phyloP scores from a whole-genome alignment of 495 filamentous ascomycete genomes.

The Penicillium cosmopolitanum region DNA sequence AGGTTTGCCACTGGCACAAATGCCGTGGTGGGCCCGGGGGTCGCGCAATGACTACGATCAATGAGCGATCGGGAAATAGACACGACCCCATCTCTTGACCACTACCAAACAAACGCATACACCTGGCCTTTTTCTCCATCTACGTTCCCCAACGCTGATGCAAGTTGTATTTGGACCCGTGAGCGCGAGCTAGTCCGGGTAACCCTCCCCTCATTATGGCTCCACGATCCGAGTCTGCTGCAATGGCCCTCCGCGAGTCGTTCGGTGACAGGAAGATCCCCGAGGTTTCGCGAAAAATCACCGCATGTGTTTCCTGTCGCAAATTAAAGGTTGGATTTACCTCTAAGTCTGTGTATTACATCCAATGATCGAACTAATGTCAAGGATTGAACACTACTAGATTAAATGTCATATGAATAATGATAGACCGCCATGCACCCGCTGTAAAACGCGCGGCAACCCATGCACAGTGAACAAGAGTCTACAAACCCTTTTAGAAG shows the following conservation, averaged over 20 bases:
- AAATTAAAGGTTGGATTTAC: slow-evolving; percentile 13
- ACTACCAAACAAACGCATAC: background rate
- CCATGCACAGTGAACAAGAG: slow-evolving; percentile 18
- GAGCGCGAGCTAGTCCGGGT: no score
- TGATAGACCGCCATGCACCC: slow-evolving; percentile 10
- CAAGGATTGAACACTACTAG: background rate
- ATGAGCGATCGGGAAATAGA: background rate
- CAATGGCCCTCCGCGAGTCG: slow-evolving; percentile 10
- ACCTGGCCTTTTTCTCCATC: background rate
- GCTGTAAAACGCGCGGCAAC: slow-evolving; percentile 15
- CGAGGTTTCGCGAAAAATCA: slow-evolving; percentile 29
- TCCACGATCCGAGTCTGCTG: slow-evolving; percentile 6
- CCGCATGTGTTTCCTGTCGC: slow-evolving; percentile 24
- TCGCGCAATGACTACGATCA: background rate
- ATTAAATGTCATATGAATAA: slow-evolving; percentile 19
- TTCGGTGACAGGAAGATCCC: slow-evolving; percentile 28
- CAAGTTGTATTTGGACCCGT: background rate
- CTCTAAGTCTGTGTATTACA: background rate
- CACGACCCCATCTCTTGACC: background rate
- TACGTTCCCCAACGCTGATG: background rate
- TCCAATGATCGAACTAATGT: background rate
- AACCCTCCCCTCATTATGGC: background rate
- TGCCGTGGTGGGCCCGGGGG: slow-evolving; percentile 6
- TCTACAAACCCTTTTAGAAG: slow-evolving; percentile 15
- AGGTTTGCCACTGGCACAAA: slow-evolving; percentile 6